phyloP scores from a whole-genome alignment of 2,329 filamentous ascomycete species.

The Nemania sp. region DNA sequence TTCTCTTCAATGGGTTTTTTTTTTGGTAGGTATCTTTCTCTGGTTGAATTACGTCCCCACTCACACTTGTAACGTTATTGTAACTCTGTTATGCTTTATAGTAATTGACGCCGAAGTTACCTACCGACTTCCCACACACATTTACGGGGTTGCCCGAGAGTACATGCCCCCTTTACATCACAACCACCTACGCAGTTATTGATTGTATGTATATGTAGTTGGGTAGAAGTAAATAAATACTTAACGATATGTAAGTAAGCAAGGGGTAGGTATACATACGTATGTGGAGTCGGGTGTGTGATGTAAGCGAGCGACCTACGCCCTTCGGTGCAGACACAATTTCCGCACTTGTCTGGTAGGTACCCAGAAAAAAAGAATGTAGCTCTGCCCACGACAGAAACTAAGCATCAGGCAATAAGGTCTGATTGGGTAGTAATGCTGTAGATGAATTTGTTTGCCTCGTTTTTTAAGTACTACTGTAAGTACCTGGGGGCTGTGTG shows the following conservation, averaged over 20 bases:
- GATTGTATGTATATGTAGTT: neutral
- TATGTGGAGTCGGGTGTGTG: neutral
- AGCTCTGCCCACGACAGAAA: neutral
- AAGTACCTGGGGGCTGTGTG: neutral
- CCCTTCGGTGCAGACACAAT: neutral
- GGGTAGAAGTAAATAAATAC: neutral
- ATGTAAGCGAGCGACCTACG: neutral
- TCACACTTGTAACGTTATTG: neutral
- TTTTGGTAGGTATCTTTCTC: neutral
- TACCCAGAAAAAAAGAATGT: neutral
- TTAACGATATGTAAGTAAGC: neutral
- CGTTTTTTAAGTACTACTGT: neutral
- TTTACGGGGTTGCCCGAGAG: neutral
- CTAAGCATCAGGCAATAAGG: neutral
- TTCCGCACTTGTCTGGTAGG: neutral
- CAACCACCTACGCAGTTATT: neutral
- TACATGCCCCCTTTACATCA: neutral
- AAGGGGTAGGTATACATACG: neutral
- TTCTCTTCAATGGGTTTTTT: neutral
- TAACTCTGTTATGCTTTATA: neutral
- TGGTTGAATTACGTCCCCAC: neutral
- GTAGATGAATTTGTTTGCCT: slow-evolving; percentile 1
- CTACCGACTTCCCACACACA: neutral
- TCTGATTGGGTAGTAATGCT: neutral
- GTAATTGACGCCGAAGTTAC: neutral